These are phyloP conservation scores for Ascochyta fabae DNA, from an alignment of 2,329 filamentous ascomycete genomes.

Conservation along the genomic window DNA sequence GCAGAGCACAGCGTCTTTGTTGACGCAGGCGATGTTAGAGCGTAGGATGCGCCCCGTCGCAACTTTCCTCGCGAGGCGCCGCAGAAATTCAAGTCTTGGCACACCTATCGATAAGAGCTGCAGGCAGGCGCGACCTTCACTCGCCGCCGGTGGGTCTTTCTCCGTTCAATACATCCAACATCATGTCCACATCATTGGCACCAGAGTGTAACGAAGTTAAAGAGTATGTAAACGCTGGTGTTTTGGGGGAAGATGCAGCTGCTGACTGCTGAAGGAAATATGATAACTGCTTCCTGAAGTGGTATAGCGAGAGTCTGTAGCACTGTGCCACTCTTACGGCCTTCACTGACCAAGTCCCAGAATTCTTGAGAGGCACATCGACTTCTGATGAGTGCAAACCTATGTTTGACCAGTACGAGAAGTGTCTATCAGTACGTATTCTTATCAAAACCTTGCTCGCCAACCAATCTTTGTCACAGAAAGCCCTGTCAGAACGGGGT, in stretches of 20 bases:
- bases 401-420: constrained; percentile 87
- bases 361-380: constrained; percentile 86
- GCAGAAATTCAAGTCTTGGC: constrained; percentile 19
- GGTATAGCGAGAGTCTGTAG: constrained; percentile 94
- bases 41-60: constrained; percentile 24
- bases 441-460: no score
- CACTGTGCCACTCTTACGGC: no score
- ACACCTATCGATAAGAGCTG: constrained; percentile 42
- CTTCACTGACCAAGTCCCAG: constrained; percentile 46
- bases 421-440: constrained; percentile 77
- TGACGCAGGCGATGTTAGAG: constrained; percentile 12
- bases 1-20: constrained; percentile 3
- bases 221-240: constrained; percentile 67
- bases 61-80: constrained; percentile 18
- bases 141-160: constrained; percentile 15
- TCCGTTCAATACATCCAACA: constrained; percentile 17
- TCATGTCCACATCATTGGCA: constrained; percentile 92
- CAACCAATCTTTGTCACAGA: constrained; percentile 57
- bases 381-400: constrained; percentile 84
- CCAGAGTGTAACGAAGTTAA: constrained; percentile 95
- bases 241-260: not conserved
- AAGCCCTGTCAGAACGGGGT: constrained; percentile 83
- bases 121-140: constrained; percentile 24
- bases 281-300: constrained; percentile 97
- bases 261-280: constrained; percentile 70